Percentiles rank a stretch among this genome's conserved stretches.
Conservation (phyloP, 1,139 yeast genomes). For the Insectozyma bohioensis region DNA sequence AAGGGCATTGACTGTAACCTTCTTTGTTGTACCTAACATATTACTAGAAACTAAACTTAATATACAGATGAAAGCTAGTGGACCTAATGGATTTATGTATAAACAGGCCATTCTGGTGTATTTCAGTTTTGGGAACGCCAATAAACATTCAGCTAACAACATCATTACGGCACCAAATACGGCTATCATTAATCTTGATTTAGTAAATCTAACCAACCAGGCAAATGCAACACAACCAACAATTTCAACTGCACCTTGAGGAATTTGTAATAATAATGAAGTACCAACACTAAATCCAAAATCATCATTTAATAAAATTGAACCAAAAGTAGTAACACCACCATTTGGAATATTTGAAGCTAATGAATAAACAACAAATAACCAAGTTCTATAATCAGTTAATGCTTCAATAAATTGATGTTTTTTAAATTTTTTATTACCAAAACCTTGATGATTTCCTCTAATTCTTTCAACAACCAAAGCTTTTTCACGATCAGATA, state of each 20-base stretch:
- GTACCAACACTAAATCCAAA: slow-evolving; percentile 38
- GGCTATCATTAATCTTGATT: slow-evolving; percentile 43
- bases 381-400: slow-evolving; percentile 41
- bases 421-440: slow-evolving; percentile 51
- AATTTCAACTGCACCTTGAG: slow-evolving; percentile 38
- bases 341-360: slow-evolving; percentile 36
- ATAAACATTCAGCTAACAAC: slow-evolving; percentile 41
- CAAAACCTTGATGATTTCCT: slow-evolving; percentile 53
- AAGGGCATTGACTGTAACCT: slow-evolving; percentile 57
- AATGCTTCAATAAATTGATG: slow-evolving; percentile 58
- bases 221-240: slow-evolving; percentile 42
- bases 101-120: slow-evolving; percentile 46
- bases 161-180: slow-evolving; percentile 35
- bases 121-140: slow-evolving; percentile 43
- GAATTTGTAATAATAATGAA: slow-evolving; percentile 34
- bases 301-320: slow-evolving; percentile 43
- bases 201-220: slow-evolving; percentile 24
- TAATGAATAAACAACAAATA: slow-evolving; percentile 34
- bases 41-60: slow-evolving; percentile 54
- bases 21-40: slow-evolving; percentile 73
- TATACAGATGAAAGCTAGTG: slow-evolving; percentile 47
- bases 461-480: slow-evolving; percentile 36
- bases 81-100: slow-evolving; percentile 21
- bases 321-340: slow-evolving; percentile 40
- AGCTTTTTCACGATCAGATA: slow-evolving; percentile 48